Evolutionary conservation across 2,329 filamentous ascomycete species (phyloP), one percentile per base, ranked within the genome.

Genomic region (Chalaropsis ovoidea): DNA sequence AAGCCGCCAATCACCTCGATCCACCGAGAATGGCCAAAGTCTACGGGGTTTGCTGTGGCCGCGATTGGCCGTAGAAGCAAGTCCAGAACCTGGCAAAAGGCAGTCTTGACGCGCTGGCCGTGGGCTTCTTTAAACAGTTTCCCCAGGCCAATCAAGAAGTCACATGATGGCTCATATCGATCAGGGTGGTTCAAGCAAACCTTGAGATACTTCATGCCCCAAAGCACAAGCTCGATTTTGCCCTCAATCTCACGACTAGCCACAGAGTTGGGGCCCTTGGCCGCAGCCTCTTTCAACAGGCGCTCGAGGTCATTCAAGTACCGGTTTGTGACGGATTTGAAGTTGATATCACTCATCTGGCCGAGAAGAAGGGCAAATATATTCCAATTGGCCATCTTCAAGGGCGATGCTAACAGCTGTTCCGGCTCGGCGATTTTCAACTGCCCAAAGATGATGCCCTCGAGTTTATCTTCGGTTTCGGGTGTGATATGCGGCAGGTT

Each of bases 361-460:
- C 95, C 94, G 0, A 99, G 82, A 2, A 99, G 79, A 71, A 96
- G 89, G 22, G 90, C 87, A 73, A 96, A 96, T 2, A 99, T 85
- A 67, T 90, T 89, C 93, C 93, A 99, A 71, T 99, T 99, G 15
- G 94, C 89, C 75, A 94, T 85, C 69, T 91, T 90, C 27, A 97
- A 79, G 0, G 89, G 86, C 0, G 91, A 96, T 8, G 86, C 80
- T 68, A 85, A 79, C 2, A 93, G 78, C 71, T 92, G 86, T 7
- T 96, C 90, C 0, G 89, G 86, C 68, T 97, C 92, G 7, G 91
- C 88, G 58, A 87, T 88, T 72, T 92, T 95, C 10, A 99, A 80
- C 74, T 97, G 94, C n/a, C 87, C 87, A 74, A 97, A 99, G 65
- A 99, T 96, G 68, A 99, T 95, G 69, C 87, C 90, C 73, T 97